Base-by-base conservation (phyloP, 192 early-diverging fungal genomes). In the Allomyces javanicus region DNA sequence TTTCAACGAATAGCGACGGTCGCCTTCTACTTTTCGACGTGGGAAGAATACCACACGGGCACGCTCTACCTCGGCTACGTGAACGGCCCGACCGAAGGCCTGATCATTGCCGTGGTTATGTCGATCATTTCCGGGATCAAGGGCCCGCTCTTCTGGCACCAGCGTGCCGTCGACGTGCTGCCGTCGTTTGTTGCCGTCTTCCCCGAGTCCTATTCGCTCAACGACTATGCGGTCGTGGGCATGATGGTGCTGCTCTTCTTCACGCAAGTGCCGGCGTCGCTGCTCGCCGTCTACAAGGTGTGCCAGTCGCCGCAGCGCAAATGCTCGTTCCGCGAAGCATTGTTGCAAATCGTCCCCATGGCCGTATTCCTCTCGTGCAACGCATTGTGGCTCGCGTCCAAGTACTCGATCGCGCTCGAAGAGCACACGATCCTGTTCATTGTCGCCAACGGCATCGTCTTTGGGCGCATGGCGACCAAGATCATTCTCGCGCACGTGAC, bases 401-500 rank as follows among this genome's bases (percentile, higher is more conserved):
- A 84, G 67, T 75, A 84, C 66, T 86, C 86, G 7, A 82, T 91
- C 40, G 77, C 89, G 25, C 25, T 64, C 43, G 73, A 85, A 67
- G 76, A 87, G 65, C 87, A 91, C 66, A 78, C 85, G 65, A 82
- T 87, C 27, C 72, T 91, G 58, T 91, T 87, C 72, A 80, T 85
- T 25, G 66, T 91, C 43, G 86, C 85, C 0, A 76, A 80, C 24
- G 89, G 89, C n/a, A 83, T 88, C 71, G 87, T 85, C 4, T 91
- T 91, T 80, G 89, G 89, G 27, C 84, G 89, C 67, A 86, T 91
- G 73, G 89, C 87, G 66, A 88, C 89, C 68, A 88, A 91, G 68
- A 92, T 95, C 64, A 91, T 95, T 65, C 72, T 95, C 72, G 86
- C 88, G 25, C 92, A 95, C 65, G 79, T 95, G 55, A 90, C 89